phyloP scores from a whole-genome alignment of 345 rosid species.

The Trapa incisa region DNA sequence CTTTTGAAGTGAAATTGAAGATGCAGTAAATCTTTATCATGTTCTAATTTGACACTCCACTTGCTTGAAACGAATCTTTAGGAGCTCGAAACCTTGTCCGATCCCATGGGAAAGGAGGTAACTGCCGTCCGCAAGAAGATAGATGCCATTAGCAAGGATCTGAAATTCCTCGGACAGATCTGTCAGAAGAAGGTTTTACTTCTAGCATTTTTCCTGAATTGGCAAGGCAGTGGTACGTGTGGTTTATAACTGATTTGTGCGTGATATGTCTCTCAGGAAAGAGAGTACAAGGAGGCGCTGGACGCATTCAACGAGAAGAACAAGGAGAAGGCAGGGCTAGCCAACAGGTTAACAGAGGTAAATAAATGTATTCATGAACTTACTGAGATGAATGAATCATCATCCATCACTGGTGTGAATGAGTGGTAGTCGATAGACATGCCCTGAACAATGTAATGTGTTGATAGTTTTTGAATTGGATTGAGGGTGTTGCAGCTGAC shows the following conservation, averaged over 20 bases:
- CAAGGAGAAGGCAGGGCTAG: constrained; percentile 47
- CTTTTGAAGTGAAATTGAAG: neutral
- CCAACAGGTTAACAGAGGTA: constrained; percentile 43
- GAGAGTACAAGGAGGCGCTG: constrained; percentile 51
- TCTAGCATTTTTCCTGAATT: neutral
- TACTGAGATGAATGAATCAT: too few species aligned
- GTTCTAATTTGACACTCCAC: too few species aligned
- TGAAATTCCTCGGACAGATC: constrained; percentile 67
- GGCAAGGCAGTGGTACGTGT: neutral
- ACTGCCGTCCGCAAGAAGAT: constrained; percentile 71
- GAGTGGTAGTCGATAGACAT: too few species aligned
- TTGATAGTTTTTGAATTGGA: neutral
- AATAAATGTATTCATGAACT: neutral
- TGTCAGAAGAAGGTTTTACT: constrained; percentile 75
- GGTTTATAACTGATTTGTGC: neutral
- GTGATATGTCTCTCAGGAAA: constrained; percentile 36
- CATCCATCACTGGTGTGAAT: neutral
- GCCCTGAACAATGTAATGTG: neutral
- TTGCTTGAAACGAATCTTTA: constrained; percentile 10
- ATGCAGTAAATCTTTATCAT: neutral
- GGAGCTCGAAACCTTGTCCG: constrained; percentile 90
- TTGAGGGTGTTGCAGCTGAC: constrained; percentile 29
- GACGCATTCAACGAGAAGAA: constrained; percentile 73
- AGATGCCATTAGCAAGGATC: constrained; percentile 82
- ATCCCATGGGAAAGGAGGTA: constrained; percentile 98